phyloP scores from a whole-genome alignment of 495 filamentous ascomycete species.

The Penicillium chermesinum region DNA sequence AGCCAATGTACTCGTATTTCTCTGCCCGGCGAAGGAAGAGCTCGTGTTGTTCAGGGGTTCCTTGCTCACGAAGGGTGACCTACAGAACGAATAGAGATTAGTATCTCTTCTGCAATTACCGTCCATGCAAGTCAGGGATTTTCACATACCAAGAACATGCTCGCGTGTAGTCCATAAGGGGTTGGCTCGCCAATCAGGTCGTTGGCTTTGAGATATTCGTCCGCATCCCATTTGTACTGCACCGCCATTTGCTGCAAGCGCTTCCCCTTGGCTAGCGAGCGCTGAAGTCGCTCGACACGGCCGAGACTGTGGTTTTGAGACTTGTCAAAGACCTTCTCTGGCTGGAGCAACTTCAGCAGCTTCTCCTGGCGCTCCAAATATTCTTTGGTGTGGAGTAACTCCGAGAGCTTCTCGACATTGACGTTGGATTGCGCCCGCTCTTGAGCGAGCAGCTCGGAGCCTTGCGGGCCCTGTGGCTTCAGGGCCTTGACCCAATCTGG shows the following conservation, averaged over 20 bases:
- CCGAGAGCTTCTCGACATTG: conserved; percentile 53
- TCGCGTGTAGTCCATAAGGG: conserved; percentile 62
- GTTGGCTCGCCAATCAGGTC: conserved; percentile 60
- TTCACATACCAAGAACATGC: conserved; percentile 62
- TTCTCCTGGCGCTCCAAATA: conserved; percentile 47
- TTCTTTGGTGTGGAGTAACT: conserved; percentile 57
- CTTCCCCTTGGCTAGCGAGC: conserved; percentile 58
- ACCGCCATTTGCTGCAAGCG: conserved; percentile 58
- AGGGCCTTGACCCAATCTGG: conserved; percentile 62
- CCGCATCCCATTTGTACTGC: conserved; percentile 56
- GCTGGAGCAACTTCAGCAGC: conserved; percentile 50
- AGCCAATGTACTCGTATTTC: conserved; percentile 64
- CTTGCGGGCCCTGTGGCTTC: conserved; percentile 56
- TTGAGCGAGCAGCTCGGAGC: conserved; percentile 51
- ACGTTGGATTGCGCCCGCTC: conserved; percentile 58
- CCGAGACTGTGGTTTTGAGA: conserved; percentile 62
- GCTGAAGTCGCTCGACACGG: conserved; percentile 58
- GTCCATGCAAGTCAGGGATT: too few species aligned
- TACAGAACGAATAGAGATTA: conserved; percentile 12
- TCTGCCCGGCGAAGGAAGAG: conserved; percentile 60
- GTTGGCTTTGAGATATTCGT: conserved; percentile 56
- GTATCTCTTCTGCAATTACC: conserved; percentile 1
- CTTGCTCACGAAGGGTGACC: conserved; percentile 65
- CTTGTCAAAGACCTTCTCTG: conserved; percentile 64
- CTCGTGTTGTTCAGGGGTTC: conserved; percentile 62